Evolutionary conservation across 805 yeast species (phyloP).

Genomic region (Komagataella kurtzmanii): DNA sequence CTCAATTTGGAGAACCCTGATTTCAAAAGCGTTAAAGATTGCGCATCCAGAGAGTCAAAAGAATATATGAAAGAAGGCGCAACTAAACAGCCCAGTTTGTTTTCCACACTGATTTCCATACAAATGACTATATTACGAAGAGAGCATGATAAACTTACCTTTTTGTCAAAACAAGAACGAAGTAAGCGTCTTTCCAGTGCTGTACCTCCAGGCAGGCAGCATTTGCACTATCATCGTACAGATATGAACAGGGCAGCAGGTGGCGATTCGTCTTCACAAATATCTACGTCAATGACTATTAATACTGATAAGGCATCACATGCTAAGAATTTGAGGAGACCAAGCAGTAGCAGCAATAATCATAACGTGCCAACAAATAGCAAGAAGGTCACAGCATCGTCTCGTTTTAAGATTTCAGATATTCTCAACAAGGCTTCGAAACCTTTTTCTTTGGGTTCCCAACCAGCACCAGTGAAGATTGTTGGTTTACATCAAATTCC

Average conservation of each 20-base stretch:
- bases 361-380: background rate
- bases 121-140: slow-evolving; percentile 40
- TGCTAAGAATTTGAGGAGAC: background rate
- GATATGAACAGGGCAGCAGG: background rate
- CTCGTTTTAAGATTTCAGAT: slow-evolving; percentile 9
- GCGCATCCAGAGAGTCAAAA: slow-evolving; percentile 28
- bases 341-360: background rate
- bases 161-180: slow-evolving; percentile 14
- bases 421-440: slow-evolving; percentile 30
- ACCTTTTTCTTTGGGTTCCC: slow-evolving; percentile 34
- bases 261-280: background rate
- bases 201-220: slow-evolving; percentile 14
- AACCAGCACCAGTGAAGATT: slow-evolving; percentile 28
- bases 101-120: slow-evolving; percentile 27
- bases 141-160: slow-evolving; percentile 22
- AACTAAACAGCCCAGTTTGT: slow-evolving; percentile 21
- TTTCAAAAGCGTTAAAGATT: slow-evolving; percentile 23
- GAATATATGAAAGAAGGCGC: slow-evolving; percentile 20
- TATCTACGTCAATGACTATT: background rate
- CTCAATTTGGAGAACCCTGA: slow-evolving; percentile 12
- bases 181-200: background rate
- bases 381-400: background rate
- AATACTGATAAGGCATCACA: background rate
- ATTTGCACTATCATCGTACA: background rate
- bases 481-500: slow-evolving; percentile 50